phyloP scores from a whole-genome alignment of 192 early-diverging fungal genomes.

The Coemansia sp. region DNA sequence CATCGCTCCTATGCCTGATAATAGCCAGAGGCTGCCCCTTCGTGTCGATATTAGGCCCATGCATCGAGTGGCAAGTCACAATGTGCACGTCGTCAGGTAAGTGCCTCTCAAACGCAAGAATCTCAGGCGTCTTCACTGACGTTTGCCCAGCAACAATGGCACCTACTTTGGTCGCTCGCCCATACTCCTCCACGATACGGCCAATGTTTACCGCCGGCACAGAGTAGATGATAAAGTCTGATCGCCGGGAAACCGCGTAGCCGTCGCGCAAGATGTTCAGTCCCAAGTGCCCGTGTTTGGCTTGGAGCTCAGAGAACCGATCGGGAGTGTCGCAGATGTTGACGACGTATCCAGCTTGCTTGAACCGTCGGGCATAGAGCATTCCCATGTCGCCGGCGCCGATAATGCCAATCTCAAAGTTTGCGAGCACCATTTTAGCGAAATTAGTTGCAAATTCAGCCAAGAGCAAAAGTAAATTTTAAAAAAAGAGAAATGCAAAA shows the following conservation, averaged over 20 bases:
- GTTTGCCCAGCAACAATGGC: constrained; percentile 94
- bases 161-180: constrained; percentile 84
- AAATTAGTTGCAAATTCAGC: background rate
- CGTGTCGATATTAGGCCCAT: constrained; percentile 86
- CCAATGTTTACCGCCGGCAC: constrained; percentile 91
- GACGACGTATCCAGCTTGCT: constrained; percentile 72
- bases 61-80: constrained; percentile 92
- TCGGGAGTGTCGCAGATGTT: constrained; percentile 86
- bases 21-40: constrained; percentile 80
- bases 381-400: constrained; percentile 95
- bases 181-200: constrained; percentile 74
- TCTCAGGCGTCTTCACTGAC: constrained; percentile 94
- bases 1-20: constrained; percentile 71
- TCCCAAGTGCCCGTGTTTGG: constrained; percentile 56
- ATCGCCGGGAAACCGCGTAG: constrained; percentile 73
- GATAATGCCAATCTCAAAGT: constrained; percentile 82
- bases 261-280: constrained; percentile 73
- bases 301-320: constrained; percentile 64
- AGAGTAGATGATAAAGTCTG: constrained; percentile 91
- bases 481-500: background rate
- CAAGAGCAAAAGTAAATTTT: background rate
- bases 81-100: constrained; percentile 91
- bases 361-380: constrained; percentile 76
- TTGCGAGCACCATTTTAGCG: constrained; percentile 20
- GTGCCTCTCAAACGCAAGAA: constrained; percentile 82